Evolutionary conservation across 768 basidiomycete genomes (phyloP).

Genomic region (Panellus pusillus): DNA sequence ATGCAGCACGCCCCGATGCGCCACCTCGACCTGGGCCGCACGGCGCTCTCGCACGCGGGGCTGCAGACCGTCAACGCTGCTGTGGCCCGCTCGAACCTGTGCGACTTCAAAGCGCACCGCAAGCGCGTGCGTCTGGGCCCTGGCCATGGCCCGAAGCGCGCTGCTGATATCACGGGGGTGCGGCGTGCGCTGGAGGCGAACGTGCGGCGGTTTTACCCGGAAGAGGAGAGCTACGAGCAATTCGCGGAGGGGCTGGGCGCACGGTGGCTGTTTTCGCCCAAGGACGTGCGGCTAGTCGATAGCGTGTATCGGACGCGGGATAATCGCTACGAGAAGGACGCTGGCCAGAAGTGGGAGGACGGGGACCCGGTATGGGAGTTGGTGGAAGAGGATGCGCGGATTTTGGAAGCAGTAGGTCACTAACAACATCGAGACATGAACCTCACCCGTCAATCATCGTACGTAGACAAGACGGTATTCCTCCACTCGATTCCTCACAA

Average conservation of each 20-base stretch:
- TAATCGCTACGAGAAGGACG: not conserved
- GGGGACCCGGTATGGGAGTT: slow-evolving; percentile 14
- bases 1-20: slow-evolving; percentile 16
- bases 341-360: slow-evolving; percentile 4
- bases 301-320: slow-evolving; percentile 22
- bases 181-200: slow-evolving; percentile 9
- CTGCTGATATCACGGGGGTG: not conserved
- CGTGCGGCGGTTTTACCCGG: slow-evolving; percentile 2
- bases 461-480: too few species aligned
- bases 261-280: slow-evolving; percentile 13
- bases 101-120: slow-evolving; percentile 7
- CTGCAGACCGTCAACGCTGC: slow-evolving; percentile 6
- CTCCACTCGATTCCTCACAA: too few species aligned
- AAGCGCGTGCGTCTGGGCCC: not conserved
- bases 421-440: too few species aligned
- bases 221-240: slow-evolving; percentile 3
- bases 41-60: slow-evolving; percentile 4
- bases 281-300: slow-evolving; percentile 19
- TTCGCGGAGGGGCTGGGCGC: slow-evolving; percentile 6
- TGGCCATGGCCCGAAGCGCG: not conserved
- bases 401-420: too few species aligned
- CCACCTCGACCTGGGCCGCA: slow-evolving; percentile 11
- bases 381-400: slow-evolving; percentile 7
- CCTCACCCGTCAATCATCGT: too few species aligned
- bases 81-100: slow-evolving; percentile 8